Conservation (phyloP, 75 land plant species). For the Sequoiadendron giganteum region DNA sequence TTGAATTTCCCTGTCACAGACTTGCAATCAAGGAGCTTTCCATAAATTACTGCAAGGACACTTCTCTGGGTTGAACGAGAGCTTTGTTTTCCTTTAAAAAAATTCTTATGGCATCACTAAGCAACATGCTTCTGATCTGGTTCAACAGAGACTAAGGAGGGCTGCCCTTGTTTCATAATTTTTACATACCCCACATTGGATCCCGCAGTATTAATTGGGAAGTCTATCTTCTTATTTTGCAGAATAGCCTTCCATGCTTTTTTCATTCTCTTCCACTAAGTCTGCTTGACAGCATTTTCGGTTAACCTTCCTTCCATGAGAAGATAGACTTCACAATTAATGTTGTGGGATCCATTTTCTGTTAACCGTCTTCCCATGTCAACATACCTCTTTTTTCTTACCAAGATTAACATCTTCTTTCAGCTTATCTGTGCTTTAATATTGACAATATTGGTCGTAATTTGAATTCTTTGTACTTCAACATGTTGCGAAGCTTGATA, state of each 20-base stretch:
- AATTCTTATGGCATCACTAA: background rate
- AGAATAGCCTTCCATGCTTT: background rate
- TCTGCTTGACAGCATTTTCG: background rate
- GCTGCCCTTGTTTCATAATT: background rate
- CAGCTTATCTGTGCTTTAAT: background rate
- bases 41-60: background rate
- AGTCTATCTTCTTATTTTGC: background rate
- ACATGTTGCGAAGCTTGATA: background rate
- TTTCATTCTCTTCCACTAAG: background rate
- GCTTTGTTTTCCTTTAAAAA: background rate
- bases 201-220: background rate
- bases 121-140: background rate
- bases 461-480: background rate
- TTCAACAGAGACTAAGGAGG: background rate
- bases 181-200: background rate
- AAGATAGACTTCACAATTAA: too few relatives aligned
- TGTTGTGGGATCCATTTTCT: background rate
- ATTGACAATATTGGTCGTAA: too few relatives aligned
- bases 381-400: background rate
- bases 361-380: background rate
- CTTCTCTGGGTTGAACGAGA: background rate
- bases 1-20: background rate
- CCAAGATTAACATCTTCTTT: background rate
- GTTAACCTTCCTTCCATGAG: background rate
- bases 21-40: background rate